Evolutionary conservation across 1,284 basidiomycete genomes (phyloP).

Genomic region (Pseudozyma sp.): DNA sequence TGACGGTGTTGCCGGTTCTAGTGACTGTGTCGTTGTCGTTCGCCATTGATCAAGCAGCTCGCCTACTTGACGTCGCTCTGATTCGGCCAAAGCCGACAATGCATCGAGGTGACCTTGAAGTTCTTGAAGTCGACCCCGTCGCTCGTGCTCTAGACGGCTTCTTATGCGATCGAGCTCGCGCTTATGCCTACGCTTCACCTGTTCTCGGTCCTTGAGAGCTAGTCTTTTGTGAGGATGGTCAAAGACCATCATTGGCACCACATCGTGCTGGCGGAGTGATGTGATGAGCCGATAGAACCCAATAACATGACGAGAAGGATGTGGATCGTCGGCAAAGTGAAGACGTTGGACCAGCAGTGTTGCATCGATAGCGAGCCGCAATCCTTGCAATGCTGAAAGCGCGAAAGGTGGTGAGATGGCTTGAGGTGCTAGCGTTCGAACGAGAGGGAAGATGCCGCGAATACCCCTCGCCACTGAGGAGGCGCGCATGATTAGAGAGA

Average conservation of each 20-base stretch:
- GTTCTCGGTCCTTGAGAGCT: constrained; percentile 53
- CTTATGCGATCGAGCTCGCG: constrained; percentile 46
- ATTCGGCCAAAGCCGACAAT: constrained; percentile 16
- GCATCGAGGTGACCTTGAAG: constrained; percentile 29
- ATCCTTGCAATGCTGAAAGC: constrained; percentile 31
- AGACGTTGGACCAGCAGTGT: constrained; percentile 53
- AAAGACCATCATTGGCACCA: constrained; percentile 60
- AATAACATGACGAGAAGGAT: constrained; percentile 55
- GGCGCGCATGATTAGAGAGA: constrained; percentile 25
- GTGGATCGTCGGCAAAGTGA: constrained; percentile 55
- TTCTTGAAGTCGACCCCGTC: constrained; percentile 27
- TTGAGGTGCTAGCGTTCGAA: constrained; percentile 28
- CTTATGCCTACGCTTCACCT: constrained; percentile 45
- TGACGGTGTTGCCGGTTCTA: neutral
- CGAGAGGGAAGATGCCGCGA: constrained; percentile 55
- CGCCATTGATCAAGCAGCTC: constrained; percentile 38
- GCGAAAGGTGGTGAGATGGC: constrained; percentile 39
- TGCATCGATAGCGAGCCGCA: constrained; percentile 58
- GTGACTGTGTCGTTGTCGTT: neutral
- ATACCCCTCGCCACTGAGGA: constrained; percentile 28
- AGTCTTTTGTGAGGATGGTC: constrained; percentile 57
- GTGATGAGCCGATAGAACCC: constrained; percentile 58
- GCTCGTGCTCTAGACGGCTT: constrained; percentile 38
- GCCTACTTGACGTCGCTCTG: constrained; percentile 36
- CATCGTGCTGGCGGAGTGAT: constrained; percentile 42